A percentile compares a stretch with the other conserved stretches of the same genome.
Conservation (phyloP, 148 eudicot species). For the Tetragonia tetragonoides region DNA sequence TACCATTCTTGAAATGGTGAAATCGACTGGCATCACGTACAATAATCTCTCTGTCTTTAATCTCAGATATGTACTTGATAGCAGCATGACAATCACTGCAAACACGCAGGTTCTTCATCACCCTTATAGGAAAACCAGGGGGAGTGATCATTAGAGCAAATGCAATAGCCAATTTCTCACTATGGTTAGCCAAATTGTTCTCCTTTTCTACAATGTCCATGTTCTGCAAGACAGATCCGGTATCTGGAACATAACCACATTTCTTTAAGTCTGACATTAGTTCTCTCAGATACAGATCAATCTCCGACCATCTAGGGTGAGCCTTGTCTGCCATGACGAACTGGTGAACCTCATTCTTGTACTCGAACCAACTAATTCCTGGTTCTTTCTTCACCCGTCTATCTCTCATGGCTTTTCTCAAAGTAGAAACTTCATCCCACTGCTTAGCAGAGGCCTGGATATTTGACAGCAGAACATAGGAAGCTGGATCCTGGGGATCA, state of each 20-base stretch:
- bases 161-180: slow-evolving; percentile 76
- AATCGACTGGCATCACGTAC: slow-evolving; percentile 85
- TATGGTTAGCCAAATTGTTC: slow-evolving; percentile 64
- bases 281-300: slow-evolving; percentile 56
- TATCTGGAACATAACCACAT: slow-evolving; percentile 67
- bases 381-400: slow-evolving; percentile 73
- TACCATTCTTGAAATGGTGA: slow-evolving; percentile 78
- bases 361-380: slow-evolving; percentile 84
- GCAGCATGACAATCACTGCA: slow-evolving; percentile 79
- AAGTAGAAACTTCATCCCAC: slow-evolving; percentile 68
- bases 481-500: slow-evolving; percentile 66
- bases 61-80: slow-evolving; percentile 63
- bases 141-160: slow-evolving; percentile 84
- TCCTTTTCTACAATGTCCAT: slow-evolving; percentile 73
- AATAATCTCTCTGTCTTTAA: slow-evolving; percentile 61
- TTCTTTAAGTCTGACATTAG: slow-evolving; percentile 52
- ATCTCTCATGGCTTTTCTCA: slow-evolving; percentile 69
- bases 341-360: slow-evolving; percentile 60
- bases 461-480: slow-evolving; percentile 71
- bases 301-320: slow-evolving; percentile 57
- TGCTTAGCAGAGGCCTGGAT: slow-evolving; percentile 60
- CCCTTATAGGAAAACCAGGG: slow-evolving; percentile 57
- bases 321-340: slow-evolving; percentile 63
- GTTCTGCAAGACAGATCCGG: slow-evolving; percentile 64
- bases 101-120: slow-evolving; percentile 83